Percentiles rank a stretch among this genome's conserved stretches.
Conservation (phyloP, 805 yeast genomes). For the Lipomyces lipofer region DNA sequence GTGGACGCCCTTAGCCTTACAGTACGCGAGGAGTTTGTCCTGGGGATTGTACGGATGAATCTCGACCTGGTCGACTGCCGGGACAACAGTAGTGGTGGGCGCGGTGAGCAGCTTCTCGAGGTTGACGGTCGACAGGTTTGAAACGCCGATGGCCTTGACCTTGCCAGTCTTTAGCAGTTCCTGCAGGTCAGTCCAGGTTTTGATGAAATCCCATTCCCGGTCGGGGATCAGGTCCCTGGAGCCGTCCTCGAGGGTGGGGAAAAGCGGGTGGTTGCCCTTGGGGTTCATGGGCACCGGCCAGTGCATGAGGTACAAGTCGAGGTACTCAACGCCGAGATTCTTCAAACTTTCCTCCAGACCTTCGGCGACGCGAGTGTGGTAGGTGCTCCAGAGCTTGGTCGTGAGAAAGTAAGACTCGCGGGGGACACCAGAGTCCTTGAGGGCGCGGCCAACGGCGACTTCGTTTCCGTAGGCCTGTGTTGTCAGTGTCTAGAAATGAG, state of each 20-base stretch:
- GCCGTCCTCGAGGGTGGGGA: constrained; percentile 45
- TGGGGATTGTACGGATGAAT: constrained; percentile 73
- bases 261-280: constrained; percentile 40
- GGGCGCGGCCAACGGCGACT: constrained; percentile 54
- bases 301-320: constrained; percentile 76
- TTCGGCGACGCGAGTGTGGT: constrained; percentile 45
- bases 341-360: constrained; percentile 61
- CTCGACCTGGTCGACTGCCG: constrained; percentile 75
- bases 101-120: constrained; percentile 14
- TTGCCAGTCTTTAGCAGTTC: constrained; percentile 52
- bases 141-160: constrained; percentile 70
- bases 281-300: constrained; percentile 69
- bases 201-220: constrained; percentile 42
- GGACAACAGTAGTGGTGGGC: constrained; percentile 47
- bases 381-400: constrained; percentile 45
- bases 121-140: constrained; percentile 55
- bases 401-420: constrained; percentile 47
- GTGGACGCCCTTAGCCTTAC: constrained; percentile 53
- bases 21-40: constrained; percentile 54
- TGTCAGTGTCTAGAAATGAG: too few relatives aligned
- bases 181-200: constrained; percentile 67
- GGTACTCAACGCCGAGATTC: constrained; percentile 68
- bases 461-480: constrained; percentile 63
- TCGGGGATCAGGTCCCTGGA: constrained; percentile 40
- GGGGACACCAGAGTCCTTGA: constrained; percentile 49